Base-by-base conservation (phyloP, 2,329 filamentous ascomycete genomes). In the Hypocreales sp. region DNA sequence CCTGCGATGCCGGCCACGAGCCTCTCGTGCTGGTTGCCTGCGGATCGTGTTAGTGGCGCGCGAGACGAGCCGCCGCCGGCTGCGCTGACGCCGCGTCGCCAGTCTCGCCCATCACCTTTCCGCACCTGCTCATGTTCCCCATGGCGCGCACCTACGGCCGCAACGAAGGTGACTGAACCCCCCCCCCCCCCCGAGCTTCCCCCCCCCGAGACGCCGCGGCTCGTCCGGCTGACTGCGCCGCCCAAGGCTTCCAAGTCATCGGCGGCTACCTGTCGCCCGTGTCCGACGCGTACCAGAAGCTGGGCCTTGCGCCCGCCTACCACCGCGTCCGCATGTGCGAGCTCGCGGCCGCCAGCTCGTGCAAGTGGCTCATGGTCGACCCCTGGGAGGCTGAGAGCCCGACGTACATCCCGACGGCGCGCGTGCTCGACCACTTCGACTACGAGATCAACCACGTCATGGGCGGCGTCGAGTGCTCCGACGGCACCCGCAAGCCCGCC, bases 381-480 rank as follows among this genome's bases (percentile, higher is more conserved):
- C 73, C 79, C 0, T 92, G 80, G 77, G 86, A 93, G 60, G 79
- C 82, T 20, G 79, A 41, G 74, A 92, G 55, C 70, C 76, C 44
- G 67, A 79, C 38, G 6, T 95, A 93, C 48, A 76, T 83, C 35
- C 83, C 84, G 11, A 95, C 87, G 1, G 87, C 86, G 21, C 70
- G 79, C 40, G 86, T 93, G 22, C 62, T 94, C 26, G 83, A 92
- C 45, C 87, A 94, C 53, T 90, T 94, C 42, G 75, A 92, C 39
- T 59, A 87, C 46, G 83, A 94, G 50, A 81, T 94, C 47, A 93
- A 94, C 48, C 46, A 53, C 27, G 67, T 70, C 15, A 68, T 82
- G 24, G 86, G 86, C 6, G 86, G 86, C 8, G 70, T 90, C 17
- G 66, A 79, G 41, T 69, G 66, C 25, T 61, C 65, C 13, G 67